Evolutionary conservation across 2,329 filamentous ascomycete species (phyloP), one percentile per base, ranked within the genome.

Genomic region (Leptographium flavum): DNA sequence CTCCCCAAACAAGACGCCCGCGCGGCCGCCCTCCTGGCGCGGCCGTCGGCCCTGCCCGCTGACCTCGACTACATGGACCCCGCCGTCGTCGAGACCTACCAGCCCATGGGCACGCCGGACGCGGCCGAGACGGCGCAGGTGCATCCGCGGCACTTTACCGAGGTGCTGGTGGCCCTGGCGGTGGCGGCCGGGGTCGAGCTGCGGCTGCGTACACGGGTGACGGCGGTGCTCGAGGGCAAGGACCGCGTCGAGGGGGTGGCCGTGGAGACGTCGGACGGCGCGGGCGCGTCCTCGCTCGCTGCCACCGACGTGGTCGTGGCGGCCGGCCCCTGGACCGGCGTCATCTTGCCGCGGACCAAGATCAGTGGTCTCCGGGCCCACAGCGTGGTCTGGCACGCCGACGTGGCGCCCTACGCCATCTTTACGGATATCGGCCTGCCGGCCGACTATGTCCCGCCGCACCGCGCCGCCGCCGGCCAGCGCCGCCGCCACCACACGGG

Each of bases 131-230:
- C 92, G 2, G 85, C 92, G 0, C 92, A 98, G 63, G 90, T 96
- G 3, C 90, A 98, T 56, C 92, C 92, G 0, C 84, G 81, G 50
- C 79, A 87, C 38, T 96, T 98, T 58, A 96, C 92, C 0, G 90
- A 77, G 0, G 71, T 79, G 15, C 93, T 96, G 62, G 85, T 84
- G 5, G 68, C 76, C 36, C 70, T 95, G 13, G 87, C 90, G 0
- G 65, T 95, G 13, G 87, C 90, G 0, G 65, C 74, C 46, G 75
- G 84, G 3, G 77, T 74, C 52, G 73, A 80, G 21, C 70, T 95
- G 44, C 68, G 76, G 27, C 69, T 81, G 37, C 79, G 80, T 10
- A 73, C 76, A 2, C 66, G 68, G 47, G 87, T 87, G 3, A 86
- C 76, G 3, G 66, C 65, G 15, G 83, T 95, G 49, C 71, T 67